Percentiles rank a stretch among this genome's conserved stretches.
These are phyloP conservation scores for Colletotrichum spaethianum DNA, from an alignment of 2,329 filamentous ascomycete species.

Conservation along the genomic window DNA sequence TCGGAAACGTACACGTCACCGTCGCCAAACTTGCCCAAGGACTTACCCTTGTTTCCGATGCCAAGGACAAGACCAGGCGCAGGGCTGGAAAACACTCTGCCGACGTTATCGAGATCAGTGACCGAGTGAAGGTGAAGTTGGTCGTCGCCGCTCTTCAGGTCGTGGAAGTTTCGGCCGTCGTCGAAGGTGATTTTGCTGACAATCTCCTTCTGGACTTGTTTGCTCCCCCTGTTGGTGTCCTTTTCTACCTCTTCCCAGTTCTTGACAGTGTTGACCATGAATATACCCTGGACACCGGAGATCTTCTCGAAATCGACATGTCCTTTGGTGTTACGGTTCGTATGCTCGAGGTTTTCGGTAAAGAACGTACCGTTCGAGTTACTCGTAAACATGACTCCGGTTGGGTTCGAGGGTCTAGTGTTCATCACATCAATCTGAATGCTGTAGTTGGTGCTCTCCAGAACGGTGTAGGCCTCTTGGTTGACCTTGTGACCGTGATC, in stretches of 20 bases:
- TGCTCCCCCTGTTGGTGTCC: conserved; percentile 54
- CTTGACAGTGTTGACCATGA: conserved; percentile 89
- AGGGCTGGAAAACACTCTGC: conserved; percentile 92
- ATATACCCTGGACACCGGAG: conserved; percentile 90
- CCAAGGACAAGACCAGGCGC: conserved; percentile 96
- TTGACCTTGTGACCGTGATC: conserved; percentile 79
- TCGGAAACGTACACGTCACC: conserved; percentile 91
- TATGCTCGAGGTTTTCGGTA: conserved; percentile 90
- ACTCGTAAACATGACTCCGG: conserved; percentile 93
- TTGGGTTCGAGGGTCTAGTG: conserved; percentile 72
- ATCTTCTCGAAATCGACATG: conserved; percentile 97
- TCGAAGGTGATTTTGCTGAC: conserved; percentile 93
- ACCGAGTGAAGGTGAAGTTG: conserved; percentile 92
- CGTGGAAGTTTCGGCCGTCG: conserved; percentile 88
- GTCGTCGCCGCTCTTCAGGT: conserved; percentile 76
- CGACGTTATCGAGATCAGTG: conserved; percentile 85
- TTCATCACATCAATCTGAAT: conserved; percentile 96
- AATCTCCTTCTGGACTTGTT: conserved; percentile 70
- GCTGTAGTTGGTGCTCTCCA: conserved; percentile 98
- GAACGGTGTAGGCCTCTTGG: conserved; percentile 90
- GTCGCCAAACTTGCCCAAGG: conserved; percentile 78
- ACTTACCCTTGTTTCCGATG: conserved; percentile 88
- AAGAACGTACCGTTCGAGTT: conserved; percentile 99
- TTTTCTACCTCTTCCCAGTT: conserved; percentile 84
- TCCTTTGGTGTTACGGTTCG: conserved; percentile 83